Evolutionary conservation across 202 grass and related monocot species (phyloP).

Genomic region (Carex arenaria): DNA sequence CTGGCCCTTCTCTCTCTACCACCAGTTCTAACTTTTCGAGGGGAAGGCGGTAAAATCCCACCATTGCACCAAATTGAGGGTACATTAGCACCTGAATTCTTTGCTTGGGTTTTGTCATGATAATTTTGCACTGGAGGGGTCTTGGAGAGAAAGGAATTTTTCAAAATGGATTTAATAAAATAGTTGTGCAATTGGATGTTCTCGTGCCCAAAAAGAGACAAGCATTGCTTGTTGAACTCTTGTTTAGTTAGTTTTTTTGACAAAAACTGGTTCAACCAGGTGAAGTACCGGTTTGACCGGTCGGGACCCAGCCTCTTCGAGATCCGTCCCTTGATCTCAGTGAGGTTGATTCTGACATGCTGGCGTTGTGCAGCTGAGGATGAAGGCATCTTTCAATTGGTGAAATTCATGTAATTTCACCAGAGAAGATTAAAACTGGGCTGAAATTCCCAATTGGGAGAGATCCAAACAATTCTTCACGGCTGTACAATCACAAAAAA

Average conservation of each 20-base stretch:
- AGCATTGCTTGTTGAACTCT: slow-evolving; percentile 71
- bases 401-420: slow-evolving; percentile 27
- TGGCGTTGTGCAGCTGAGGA: slow-evolving; percentile 39
- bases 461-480: slow-evolving; percentile 25
- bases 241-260: slow-evolving; percentile 62
- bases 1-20: slow-evolving; percentile 14
- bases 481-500: slow-evolving; percentile 17
- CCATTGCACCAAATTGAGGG: slow-evolving; percentile 27
- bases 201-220: slow-evolving; percentile 52
- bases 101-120: slow-evolving; percentile 5
- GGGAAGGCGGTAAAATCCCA: slow-evolving; percentile 20
- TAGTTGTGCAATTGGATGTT: slow-evolving; percentile 81
- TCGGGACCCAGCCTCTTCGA: slow-evolving; percentile 51
- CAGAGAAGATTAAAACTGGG: background rate
- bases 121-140: slow-evolving; percentile 30
- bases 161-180: slow-evolving; percentile 62
- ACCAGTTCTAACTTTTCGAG: slow-evolving; percentile 28
- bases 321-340: slow-evolving; percentile 65
- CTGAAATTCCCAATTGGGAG: slow-evolving; percentile 12
- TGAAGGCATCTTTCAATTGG: slow-evolving; percentile 30
- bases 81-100: slow-evolving; percentile 12
- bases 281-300: slow-evolving; percentile 56
- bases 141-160: slow-evolving; percentile 57
- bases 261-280: slow-evolving; percentile 60
- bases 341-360: slow-evolving; percentile 50